Evolutionary conservation across 2,329 filamentous ascomycete species (phyloP).

Genomic region (Neocucurbitaria cava): DNA sequence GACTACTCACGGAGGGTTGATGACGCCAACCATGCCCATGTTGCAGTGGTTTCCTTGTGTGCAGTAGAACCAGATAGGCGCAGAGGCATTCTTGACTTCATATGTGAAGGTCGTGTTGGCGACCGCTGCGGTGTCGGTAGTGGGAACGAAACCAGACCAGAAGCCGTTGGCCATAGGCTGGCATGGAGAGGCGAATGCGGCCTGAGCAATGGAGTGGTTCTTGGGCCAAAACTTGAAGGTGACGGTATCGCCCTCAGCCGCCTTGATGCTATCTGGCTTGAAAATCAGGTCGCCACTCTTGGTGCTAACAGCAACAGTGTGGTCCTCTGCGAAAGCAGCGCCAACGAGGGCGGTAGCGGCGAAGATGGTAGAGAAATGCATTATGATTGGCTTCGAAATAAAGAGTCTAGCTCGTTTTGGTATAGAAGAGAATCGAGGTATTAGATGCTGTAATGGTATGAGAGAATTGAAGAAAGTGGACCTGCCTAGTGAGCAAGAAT

Average conservation of each 20-base stretch:
- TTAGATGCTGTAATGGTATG: constrained; percentile 38
- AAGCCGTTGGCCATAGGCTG: constrained; percentile 42
- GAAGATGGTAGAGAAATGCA: constrained; percentile 48
- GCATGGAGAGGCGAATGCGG: constrained; percentile 45
- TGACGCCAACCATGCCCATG: constrained; percentile 49
- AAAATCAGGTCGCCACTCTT: constrained; percentile 38
- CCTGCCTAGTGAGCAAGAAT: constrained; percentile 44
- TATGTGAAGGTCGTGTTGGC: constrained; percentile 40
- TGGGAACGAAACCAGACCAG: constrained; percentile 48
- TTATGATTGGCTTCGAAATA: constrained; percentile 40
- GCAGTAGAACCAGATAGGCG: constrained; percentile 52
- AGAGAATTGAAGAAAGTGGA: constrained; percentile 41
- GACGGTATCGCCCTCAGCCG: constrained; percentile 47
- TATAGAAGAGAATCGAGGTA: constrained; percentile 27
- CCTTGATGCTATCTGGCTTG: constrained; percentile 43
- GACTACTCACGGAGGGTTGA: constrained; percentile 47
- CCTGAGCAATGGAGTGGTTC: constrained; percentile 50
- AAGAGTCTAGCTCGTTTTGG: constrained; percentile 45
- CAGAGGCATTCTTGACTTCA: constrained; percentile 44
- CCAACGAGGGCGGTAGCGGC: constrained; percentile 40
- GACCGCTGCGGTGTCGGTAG: constrained; percentile 27
- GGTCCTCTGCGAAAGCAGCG: constrained; percentile 40
- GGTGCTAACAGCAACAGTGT: constrained; percentile 42
- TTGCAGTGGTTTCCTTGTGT: constrained; percentile 49
- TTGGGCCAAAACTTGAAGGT: constrained; percentile 50